A percentile compares a stretch with the other conserved stretches of the same genome.
Evolutionary conservation across 768 basidiomycete genomes (phyloP).

Genomic region (Tricholoma furcatifolium): DNA sequence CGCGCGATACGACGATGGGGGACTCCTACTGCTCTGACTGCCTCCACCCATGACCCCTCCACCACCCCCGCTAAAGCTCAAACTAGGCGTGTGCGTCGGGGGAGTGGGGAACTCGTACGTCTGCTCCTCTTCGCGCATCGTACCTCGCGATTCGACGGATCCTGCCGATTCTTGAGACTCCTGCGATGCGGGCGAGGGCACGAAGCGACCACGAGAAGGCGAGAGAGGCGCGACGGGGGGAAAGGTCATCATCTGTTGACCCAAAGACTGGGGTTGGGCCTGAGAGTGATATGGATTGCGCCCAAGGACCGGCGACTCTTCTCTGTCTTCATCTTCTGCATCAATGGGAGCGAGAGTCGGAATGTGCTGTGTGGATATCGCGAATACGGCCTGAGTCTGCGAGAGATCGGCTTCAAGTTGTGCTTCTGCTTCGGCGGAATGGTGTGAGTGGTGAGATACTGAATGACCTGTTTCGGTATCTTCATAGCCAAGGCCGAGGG

Average conservation of each 20-base stretch:
- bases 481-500: conserved; percentile 10
- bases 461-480: conserved; percentile 19
- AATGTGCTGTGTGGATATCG: not conserved
- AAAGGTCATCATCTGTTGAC: conserved; percentile 13
- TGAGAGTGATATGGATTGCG: not conserved
- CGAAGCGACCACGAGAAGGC: conserved; percentile 9
- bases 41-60: not conserved
- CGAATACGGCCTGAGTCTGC: conserved; percentile 5
- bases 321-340: conserved; percentile 1
- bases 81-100: conserved; percentile 6
- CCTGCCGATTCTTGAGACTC: not conserved
- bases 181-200: not conserved
- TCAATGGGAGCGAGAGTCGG: not conserved
- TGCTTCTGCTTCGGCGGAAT: not conserved
- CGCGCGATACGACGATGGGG: not conserved
- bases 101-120: conserved; percentile 11
- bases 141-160: not conserved
- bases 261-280: not conserved
- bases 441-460: not conserved
- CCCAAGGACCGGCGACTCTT: conserved; percentile 3
- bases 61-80: not conserved
- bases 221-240: conserved; percentile 21
- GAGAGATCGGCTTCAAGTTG: conserved; percentile 12
- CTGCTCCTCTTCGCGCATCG: not conserved
- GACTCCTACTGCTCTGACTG: not conserved